phyloP scores from a whole-genome alignment of 306 rosid species.

The Castanopsis chinensis region DNA sequence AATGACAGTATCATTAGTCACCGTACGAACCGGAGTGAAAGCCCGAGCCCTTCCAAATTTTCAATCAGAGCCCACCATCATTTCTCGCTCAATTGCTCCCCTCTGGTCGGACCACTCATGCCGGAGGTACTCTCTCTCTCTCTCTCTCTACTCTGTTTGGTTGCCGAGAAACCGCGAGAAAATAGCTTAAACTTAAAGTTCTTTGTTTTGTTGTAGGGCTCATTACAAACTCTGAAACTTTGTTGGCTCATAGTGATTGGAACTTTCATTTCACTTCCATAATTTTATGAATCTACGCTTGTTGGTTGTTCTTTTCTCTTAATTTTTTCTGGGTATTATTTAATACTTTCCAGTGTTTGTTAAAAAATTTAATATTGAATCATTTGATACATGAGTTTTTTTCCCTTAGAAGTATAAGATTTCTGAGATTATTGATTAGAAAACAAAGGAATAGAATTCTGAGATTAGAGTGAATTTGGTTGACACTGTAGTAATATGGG shows the following conservation, averaged over 20 bases:
- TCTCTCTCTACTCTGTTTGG: not conserved
- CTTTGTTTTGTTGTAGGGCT: not conserved
- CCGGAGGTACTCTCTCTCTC: slow-evolving; percentile 43
- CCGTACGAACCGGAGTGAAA: not conserved
- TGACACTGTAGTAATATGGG: not conserved
- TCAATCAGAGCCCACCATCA: not conserved
- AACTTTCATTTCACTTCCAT: not conserved
- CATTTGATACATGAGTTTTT: not conserved
- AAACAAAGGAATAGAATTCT: not conserved
- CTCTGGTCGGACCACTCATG: slow-evolving; percentile 42
- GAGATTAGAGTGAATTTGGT: not conserved
- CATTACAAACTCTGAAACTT: not conserved
- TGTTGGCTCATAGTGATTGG: not conserved
- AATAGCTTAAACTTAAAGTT: not conserved
- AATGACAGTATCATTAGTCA: not conserved
- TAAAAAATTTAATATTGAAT: not conserved
- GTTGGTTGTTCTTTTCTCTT: not conserved
- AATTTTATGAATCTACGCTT: not conserved
- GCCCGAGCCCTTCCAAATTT: not conserved
- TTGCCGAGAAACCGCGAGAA: not conserved
- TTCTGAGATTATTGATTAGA: not conserved
- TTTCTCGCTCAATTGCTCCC: not conserved
- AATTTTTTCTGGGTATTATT: not conserved
- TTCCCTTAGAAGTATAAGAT: not conserved
- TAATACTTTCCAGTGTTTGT: not conserved